Conservation (phyloP, 1,284 basidiomycete genomes). For the Hortiboletus rubellus region DNA sequence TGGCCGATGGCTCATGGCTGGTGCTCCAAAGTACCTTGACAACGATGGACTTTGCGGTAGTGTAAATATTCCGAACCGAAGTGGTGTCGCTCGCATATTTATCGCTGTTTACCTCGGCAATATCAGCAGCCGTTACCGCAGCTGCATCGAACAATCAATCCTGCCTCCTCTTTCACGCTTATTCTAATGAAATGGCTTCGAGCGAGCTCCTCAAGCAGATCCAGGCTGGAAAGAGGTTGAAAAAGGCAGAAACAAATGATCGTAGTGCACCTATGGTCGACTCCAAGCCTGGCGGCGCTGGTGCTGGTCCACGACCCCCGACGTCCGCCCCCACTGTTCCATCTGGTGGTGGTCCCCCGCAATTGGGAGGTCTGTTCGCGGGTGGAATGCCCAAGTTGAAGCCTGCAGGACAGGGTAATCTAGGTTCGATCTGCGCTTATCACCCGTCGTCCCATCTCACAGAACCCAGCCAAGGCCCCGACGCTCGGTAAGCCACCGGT, state of each 20-base stretch:
- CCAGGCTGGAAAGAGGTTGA: slow-evolving; percentile 76
- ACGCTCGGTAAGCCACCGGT: slow-evolving; percentile 66
- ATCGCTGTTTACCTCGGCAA: slow-evolving; percentile 19
- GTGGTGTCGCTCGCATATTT: slow-evolving; percentile 12
- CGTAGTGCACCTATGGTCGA: slow-evolving; percentile 73
- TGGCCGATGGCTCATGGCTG: too few relatives aligned
- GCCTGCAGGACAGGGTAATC: slow-evolving; percentile 61
- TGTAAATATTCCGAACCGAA: background rate
- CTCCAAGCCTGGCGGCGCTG: slow-evolving; percentile 44
- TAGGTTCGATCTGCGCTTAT: slow-evolving; percentile 43
- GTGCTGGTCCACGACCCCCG: slow-evolving; percentile 38
- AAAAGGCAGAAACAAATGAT: slow-evolving; percentile 82
- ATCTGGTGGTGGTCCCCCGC: slow-evolving; percentile 60
- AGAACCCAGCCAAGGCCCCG: slow-evolving; percentile 55
- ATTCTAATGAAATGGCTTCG: slow-evolving; percentile 55
- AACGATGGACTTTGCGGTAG: background rate
- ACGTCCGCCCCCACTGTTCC: slow-evolving; percentile 28
- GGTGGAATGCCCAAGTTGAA: slow-evolving; percentile 90
- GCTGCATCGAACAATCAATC: background rate
- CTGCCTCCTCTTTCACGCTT: background rate
- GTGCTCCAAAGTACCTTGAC: too few relatives aligned
- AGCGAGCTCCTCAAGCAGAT: slow-evolving; percentile 72
- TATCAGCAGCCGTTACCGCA: too few relatives aligned
- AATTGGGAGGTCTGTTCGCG: slow-evolving; percentile 83
- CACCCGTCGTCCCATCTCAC: slow-evolving; percentile 16